Percentiles rank a stretch among this genome's conserved stretches.
Evolutionary conservation across 495 filamentous ascomycete species (phyloP).

Genomic region (Gamarada debralockiae): DNA sequence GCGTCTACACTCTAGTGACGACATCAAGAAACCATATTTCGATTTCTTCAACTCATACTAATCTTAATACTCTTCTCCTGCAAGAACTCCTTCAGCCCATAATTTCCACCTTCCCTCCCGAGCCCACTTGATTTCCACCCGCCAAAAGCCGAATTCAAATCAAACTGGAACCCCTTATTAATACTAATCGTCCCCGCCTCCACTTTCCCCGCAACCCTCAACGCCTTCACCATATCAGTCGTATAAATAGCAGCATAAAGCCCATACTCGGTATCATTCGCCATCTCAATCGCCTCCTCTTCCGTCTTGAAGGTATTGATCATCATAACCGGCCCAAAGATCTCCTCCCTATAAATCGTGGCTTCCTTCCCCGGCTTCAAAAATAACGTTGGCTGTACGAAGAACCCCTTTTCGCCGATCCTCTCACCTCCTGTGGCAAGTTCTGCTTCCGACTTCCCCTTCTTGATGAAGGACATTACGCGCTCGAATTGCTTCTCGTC

Average conservation of each 20-base stretch:
- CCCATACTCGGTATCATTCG: constrained; percentile 78
- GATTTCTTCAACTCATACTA: background rate
- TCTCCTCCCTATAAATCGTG: constrained; percentile 48
- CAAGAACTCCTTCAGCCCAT: constrained; percentile 6
- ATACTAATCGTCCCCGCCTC: constrained; percentile 82
- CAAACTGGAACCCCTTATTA: constrained; percentile 42
- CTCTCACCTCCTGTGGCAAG: constrained; percentile 10
- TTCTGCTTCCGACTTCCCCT: constrained; percentile 51
- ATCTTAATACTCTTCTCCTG: background rate
- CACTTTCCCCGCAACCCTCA: constrained; percentile 68
- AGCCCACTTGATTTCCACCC: constrained; percentile 11
- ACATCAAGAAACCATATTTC: too few species aligned
- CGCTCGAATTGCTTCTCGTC: constrained; percentile 50
- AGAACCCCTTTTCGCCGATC: constrained; percentile 25
- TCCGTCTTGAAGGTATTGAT: constrained; percentile 50
- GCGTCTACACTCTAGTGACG: too few species aligned
- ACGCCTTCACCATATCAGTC: constrained; percentile 67
- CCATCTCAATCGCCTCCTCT: constrained; percentile 68
- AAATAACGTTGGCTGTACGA: constrained; percentile 50
- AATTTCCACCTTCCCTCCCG: constrained; percentile 4
- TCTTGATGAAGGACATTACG: constrained; percentile 42
- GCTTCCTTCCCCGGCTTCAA: background rate
- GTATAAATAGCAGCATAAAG: constrained; percentile 82
- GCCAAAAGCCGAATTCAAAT: constrained; percentile 6
- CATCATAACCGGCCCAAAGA: constrained; percentile 49